Conservation (phyloP, 192 early-diverging fungal species). For the Gonapodya sp. region DNA sequence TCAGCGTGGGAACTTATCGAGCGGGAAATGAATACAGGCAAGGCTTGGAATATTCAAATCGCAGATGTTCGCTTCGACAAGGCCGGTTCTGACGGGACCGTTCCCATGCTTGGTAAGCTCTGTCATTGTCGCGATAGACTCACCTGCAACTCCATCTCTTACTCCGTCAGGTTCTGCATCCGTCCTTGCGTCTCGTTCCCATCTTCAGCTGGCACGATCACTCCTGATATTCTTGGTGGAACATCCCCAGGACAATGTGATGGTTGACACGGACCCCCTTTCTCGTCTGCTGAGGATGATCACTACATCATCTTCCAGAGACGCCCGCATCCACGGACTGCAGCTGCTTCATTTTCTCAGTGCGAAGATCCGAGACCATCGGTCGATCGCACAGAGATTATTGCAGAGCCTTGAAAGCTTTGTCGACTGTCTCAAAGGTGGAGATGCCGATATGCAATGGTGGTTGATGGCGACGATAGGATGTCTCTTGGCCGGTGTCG, state of each 20-base stretch:
- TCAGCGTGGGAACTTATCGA: background rate
- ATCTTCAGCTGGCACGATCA: background rate
- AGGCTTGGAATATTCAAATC: background rate
- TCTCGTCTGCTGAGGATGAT: background rate
- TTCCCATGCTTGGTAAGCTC: background rate
- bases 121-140: background rate
- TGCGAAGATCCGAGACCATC: background rate
- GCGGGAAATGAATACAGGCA: background rate
- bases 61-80: background rate
- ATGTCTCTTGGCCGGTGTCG: background rate
- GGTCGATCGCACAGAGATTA: background rate
- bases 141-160: background rate
- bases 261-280: background rate
- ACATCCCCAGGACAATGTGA: background rate
- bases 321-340: background rate
- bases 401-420: background rate
- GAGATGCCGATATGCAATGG: background rate
- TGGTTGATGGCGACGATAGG: background rate
- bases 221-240: background rate
- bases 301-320: background rate
- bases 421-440: background rate
- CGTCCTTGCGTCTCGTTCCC: background rate
- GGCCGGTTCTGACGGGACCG: background rate
- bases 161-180: background rate
- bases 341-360: background rate